Evolutionary conservation across 805 yeast species (phyloP), one percentile per base, ranked within the genome.

Genomic region (Kockiozyma suomiensis): DNA sequence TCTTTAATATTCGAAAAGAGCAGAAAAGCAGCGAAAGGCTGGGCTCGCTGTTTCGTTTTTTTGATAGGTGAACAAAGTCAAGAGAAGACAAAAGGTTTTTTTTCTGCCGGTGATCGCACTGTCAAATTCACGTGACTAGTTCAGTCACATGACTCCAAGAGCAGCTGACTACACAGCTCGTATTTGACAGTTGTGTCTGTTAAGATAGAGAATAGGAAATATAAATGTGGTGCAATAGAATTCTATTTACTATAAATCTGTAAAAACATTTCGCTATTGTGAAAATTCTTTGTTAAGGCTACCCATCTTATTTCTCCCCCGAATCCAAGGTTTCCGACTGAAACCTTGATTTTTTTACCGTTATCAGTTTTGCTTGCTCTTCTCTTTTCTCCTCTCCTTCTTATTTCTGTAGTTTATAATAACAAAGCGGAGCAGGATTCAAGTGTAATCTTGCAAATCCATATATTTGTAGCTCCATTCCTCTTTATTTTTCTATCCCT

Each of bases 321-420:
- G n/a, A n/a, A n/a, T n/a, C n/a, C n/a, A n/a, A n/a, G n/a, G n/a
- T n/a, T n/a, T n/a, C n/a, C n/a, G n/a, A n/a, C n/a, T n/a, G n/a
- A n/a, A n/a, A n/a, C n/a, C n/a, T 21, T 4, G 4, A 8, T 25
- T 45, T 37, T 35, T 23, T 43, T 37, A 21, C 19, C 43, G 32
- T 43, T n/a, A n/a, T 19, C 33, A 25, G 17, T 45, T 38, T n/a
- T 13, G 21, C 50, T n/a, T 28, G 33, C 28, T 23, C 48, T 26
- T 23, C 28, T 35, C 33, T 35, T 41, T 28, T 35, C 42, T 53
- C 45, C 50, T 51, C 55, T 51, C 55, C 38, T 32, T 52, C 23
- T 30, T 28, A 32, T 37, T 28, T 53, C 25, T 25, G 23, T 13
- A 15, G 30, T n/a, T 7, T 15, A 28, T 7, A 23, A 40, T 25